Evolutionary conservation across 345 rosid species (phyloP).

Genomic region (Xanthoceras sorbifolium): DNA sequence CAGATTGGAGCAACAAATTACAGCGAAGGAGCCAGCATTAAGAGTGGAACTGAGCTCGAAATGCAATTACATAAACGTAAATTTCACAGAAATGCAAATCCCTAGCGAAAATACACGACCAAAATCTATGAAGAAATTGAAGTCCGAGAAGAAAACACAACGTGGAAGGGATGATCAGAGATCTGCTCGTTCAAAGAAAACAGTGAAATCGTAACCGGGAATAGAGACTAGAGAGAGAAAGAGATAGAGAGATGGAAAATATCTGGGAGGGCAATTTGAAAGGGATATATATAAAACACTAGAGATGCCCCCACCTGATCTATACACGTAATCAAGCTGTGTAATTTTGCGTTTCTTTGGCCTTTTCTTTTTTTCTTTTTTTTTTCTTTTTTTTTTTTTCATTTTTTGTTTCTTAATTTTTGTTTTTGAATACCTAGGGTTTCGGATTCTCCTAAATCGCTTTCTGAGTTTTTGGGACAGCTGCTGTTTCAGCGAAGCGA

Average conservation of each 20-base stretch:
- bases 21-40: constrained; percentile 19
- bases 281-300: constrained; percentile 12
- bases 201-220: not conserved
- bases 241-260: constrained; percentile 13
- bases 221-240: constrained; percentile 7
- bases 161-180: not conserved
- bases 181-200: constrained; percentile 19
- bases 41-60: constrained; percentile 17
- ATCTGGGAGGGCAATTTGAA: constrained; percentile 22
- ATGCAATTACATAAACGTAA: not conserved
- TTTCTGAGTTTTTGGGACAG: constrained; percentile 9
- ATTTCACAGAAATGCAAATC: constrained; percentile 12
- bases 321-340: constrained; percentile 22
- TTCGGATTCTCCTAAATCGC: constrained; percentile 24
- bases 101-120: not conserved
- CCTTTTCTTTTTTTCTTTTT: not conserved
- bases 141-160: not conserved
- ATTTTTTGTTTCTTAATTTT: not conserved
- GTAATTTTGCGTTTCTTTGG: not conserved
- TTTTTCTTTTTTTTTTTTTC: not conserved
- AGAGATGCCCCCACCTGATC: constrained; percentile 47
- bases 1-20: constrained; percentile 15
- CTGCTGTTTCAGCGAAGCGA: constrained; percentile 14
- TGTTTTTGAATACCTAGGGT: constrained; percentile 18
- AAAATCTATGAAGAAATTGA: not conserved